Evolutionary conservation across 768 basidiomycete species (phyloP).

Genomic region (Auricularia cornea): DNA sequence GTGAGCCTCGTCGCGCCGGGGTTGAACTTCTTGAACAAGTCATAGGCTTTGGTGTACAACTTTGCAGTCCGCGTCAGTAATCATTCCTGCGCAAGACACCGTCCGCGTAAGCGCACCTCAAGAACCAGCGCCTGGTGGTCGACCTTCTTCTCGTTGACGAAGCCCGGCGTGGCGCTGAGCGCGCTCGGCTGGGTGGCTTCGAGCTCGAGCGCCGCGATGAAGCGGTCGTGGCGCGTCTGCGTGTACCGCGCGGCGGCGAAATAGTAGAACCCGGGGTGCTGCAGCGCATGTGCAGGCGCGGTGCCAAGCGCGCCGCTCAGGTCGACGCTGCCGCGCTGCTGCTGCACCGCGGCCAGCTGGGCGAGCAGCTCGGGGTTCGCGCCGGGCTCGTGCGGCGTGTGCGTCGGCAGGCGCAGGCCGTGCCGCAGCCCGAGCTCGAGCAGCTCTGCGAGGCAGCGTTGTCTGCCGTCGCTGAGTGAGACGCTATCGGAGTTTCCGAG

Average conservation of each 20-base stretch:
- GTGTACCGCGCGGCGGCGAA: constrained; percentile 84
- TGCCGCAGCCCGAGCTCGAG: constrained; percentile 66
- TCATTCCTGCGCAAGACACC: neutral
- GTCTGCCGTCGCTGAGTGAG: too few relatives aligned
- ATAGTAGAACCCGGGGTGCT: constrained; percentile 91
- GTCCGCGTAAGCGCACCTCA: constrained; percentile 50
- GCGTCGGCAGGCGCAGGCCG: constrained; percentile 52
- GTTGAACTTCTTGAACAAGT: constrained; percentile 75
- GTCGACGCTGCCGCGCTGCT: constrained; percentile 32
- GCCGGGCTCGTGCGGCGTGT: constrained; percentile 34
- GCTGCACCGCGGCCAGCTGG: constrained; percentile 32
- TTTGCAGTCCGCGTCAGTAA: constrained; percentile 19
- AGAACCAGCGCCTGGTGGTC: constrained; percentile 77
- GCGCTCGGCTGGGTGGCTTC: constrained; percentile 26
- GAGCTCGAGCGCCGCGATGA: constrained; percentile 44
- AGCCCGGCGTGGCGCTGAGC: constrained; percentile 51
- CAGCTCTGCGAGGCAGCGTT: constrained; percentile 85
- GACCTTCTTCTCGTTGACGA: constrained; percentile 84
- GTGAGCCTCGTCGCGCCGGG: constrained; percentile 48
- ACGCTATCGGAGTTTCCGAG: too few relatives aligned
- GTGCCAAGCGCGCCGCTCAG: constrained; percentile 30
- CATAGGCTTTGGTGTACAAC: constrained; percentile 93
- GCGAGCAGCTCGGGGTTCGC: constrained; percentile 22
- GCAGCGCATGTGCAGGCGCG: constrained; percentile 38
- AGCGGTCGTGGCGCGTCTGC: constrained; percentile 63